Conservation (phyloP, 2,329 filamentous ascomycete genomes). For the Colletotrichum incanum region DNA sequence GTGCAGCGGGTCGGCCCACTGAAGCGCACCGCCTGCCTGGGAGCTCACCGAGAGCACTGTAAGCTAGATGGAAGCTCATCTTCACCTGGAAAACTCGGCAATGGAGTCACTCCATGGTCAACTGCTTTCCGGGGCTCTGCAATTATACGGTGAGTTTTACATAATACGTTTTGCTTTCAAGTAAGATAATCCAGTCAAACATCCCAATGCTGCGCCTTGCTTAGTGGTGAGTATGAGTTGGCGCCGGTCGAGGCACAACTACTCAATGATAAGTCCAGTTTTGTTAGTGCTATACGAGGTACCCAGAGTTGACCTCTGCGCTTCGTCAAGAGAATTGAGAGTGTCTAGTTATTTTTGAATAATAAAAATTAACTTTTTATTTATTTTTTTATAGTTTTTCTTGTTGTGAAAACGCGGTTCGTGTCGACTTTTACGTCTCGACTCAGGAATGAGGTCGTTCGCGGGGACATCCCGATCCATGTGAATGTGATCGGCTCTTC, state of each 20-base stretch:
- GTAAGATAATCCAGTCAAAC: no score
- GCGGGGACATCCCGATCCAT: constrained; percentile 21
- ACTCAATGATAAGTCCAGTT: not conserved
- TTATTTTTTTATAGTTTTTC: not conserved
- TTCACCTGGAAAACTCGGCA: not conserved
- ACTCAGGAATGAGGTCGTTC: constrained; percentile 23
- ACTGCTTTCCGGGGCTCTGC: not conserved
- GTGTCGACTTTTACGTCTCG: not conserved
- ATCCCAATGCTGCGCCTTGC: no score
- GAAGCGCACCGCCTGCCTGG: not conserved
- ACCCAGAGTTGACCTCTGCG: not conserved
- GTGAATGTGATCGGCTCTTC: not conserved
- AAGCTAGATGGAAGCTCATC: not conserved
- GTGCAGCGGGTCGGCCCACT: constrained; percentile 28
- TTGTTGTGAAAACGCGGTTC: constrained; percentile 3
- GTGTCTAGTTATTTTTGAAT: not conserved
- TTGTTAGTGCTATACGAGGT: not conserved
- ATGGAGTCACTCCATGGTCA: not conserved
- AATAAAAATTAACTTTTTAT: no score
- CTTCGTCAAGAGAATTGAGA: not conserved
- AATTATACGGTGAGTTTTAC: no score
- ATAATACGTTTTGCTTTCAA: no score
- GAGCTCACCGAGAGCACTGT: not conserved
- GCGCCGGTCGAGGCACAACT: no score
- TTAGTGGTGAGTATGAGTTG: no score